phyloP scores from a whole-genome alignment of 306 rosid genomes.

The Albizia julibrissin region DNA sequence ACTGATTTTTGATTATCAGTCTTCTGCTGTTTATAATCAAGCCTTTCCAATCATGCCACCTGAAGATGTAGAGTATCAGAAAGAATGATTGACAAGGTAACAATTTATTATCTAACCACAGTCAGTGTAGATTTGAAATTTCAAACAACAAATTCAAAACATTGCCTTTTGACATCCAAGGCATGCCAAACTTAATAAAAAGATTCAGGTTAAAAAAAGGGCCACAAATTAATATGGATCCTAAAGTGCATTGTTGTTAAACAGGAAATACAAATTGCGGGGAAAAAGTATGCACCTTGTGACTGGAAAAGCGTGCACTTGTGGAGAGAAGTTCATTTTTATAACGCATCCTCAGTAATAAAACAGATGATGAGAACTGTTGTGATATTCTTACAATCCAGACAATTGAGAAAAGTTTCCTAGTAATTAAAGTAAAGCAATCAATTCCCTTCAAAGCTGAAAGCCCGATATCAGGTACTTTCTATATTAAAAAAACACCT shows the following conservation, averaged over 20 bases:
- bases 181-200: constrained; percentile 2
- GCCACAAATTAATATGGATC: neutral
- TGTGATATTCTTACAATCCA: neutral
- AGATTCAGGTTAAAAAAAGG: constrained; percentile 6
- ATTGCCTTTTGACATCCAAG: neutral
- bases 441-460: neutral
- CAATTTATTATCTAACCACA: neutral
- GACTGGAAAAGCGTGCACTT: neutral
- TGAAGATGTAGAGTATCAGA: constrained; percentile 8
- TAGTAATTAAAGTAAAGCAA: neutral
- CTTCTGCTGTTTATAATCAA: constrained; percentile 10
- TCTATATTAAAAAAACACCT: neutral
- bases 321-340: neutral
- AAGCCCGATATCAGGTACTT: neutral
- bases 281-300: neutral
- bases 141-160: neutral
- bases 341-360: constrained; percentile 1
- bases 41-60: constrained; percentile 7
- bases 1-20: constrained; percentile 9
- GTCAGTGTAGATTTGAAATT: constrained; percentile 8
- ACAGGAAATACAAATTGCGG: constrained; percentile 9
- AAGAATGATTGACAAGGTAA: neutral
- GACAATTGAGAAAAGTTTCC: neutral
- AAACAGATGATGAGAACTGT: constrained; percentile 11
- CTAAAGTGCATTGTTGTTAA: neutral